A percentile compares a stretch with the other conserved stretches of the same genome.
Conservation (phyloP, 2,329 filamentous ascomycete genomes). For the Ciborinia camelliae region DNA sequence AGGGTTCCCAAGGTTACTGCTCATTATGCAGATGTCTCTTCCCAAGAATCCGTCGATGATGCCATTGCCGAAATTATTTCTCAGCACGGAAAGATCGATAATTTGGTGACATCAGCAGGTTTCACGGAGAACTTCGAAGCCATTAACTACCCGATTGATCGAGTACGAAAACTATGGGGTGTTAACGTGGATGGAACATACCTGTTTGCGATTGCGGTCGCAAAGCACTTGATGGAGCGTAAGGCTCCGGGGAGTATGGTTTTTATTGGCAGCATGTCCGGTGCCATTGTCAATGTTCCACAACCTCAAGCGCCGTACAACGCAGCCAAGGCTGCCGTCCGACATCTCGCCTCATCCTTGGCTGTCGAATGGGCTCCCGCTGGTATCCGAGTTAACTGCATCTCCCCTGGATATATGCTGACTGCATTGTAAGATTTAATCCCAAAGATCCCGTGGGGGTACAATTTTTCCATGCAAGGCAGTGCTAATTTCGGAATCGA, state of each 20-base stretch:
- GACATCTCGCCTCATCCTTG: constrained; percentile 81
- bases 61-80: constrained; percentile 66
- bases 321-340: constrained; percentile 84
- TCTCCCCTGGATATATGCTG: constrained; percentile 94
- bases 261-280: constrained; percentile 94
- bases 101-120: constrained; percentile 91
- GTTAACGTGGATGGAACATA: constrained; percentile 95
- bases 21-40: constrained; percentile 84
- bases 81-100: constrained; percentile 79
- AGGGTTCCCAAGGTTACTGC: constrained; percentile 81
- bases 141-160: constrained; percentile 83
- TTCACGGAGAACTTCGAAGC: constrained; percentile 97
- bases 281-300: constrained; percentile 88
- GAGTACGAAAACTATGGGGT: constrained; percentile 88
- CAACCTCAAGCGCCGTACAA: constrained; percentile 95
- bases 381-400: constrained; percentile 90
- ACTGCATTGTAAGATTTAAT: constrained; percentile 71
- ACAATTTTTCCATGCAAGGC: background rate
- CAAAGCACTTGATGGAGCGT: constrained; percentile 82
- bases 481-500: constrained; percentile 13
- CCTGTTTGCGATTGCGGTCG: constrained; percentile 78
- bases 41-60: constrained; percentile 71
- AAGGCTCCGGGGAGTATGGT: constrained; percentile 81
- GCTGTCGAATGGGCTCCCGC: constrained; percentile 91
- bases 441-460: constrained; percentile 14